Evolutionary conservation across 2,329 filamentous ascomycete species (phyloP), one percentile per base, ranked within the genome.

Genomic region (Venturia oleaginea): DNA sequence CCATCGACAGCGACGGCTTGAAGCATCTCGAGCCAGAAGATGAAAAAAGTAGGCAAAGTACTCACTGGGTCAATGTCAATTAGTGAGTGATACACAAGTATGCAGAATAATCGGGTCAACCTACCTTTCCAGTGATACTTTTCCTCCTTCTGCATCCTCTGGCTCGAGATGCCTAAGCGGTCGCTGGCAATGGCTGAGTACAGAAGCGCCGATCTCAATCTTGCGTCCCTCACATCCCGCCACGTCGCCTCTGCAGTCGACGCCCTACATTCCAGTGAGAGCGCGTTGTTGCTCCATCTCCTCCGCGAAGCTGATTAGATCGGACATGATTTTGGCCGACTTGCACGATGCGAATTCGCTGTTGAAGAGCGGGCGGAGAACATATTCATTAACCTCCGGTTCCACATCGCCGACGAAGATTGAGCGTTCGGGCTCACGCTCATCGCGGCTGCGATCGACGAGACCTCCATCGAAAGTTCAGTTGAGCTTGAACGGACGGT

Each of bases 251-350:
- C 10, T 7, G 46, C 22, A 8, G 8, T n/a, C 27, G 46, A 48
- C 7, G 10, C 46, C 46, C 46, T 48, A 3, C 22, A 27, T 48
- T 4, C 22, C 46, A 27, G 22, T 48, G 22, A 48, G 22, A 48
- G 22, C 46, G 22, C 46, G 46, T 22, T 48, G 46, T n/a, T 48
- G 22, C 46, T 48, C 22, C 2, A 15, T 27, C 3, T 48, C 46
- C 8, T 27, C 46, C 46, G 22, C 46, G 22, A 27, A 27, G 46
- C 22, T 48, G 46, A 48, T 48, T 15, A 22, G 46, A 27, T 99
- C 94, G 67, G 93, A 96, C 94, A 99, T 99, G 79, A 99, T 99
- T 84, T 99, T 99, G 73, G 94, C 94, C 46, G 92, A 96, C 83
- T 97, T 97, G 90, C 93, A 97, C 10, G 92, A 96, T 0, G 90